Conservation (phyloP, 768 basidiomycete genomes). For the Naganishia vaughanmartiniae region DNA sequence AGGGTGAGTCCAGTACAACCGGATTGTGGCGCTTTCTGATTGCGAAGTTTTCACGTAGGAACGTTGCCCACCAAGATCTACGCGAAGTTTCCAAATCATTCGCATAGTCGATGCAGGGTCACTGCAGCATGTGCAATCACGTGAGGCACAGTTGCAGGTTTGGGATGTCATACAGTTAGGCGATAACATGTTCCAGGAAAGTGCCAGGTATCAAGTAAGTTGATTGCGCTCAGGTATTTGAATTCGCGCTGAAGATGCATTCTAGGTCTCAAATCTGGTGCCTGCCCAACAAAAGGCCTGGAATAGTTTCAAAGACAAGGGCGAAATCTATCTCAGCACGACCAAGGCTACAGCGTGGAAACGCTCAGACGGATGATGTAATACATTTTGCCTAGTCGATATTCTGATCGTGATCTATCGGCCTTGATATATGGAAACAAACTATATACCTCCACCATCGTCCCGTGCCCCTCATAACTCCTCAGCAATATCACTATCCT, state of each 20-base stretch:
- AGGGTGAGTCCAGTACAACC: slow-evolving; percentile 56
- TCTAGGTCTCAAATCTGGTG: slow-evolving; percentile 29
- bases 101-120: slow-evolving; percentile 60
- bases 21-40: not conserved
- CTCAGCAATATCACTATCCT: slow-evolving; percentile 4
- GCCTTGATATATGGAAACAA: not conserved
- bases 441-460: not conserved
- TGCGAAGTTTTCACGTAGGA: slow-evolving; percentile 24
- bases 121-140: slow-evolving; percentile 59
- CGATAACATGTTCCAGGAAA: slow-evolving; percentile 60
- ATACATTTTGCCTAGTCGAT: not conserved
- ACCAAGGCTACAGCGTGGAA: slow-evolving; percentile 30
- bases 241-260: not conserved
- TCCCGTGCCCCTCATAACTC: not conserved
- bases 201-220: slow-evolving; percentile 68
- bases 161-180: slow-evolving; percentile 68
- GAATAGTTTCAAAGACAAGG: slow-evolving; percentile 17
- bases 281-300: slow-evolving; percentile 30
- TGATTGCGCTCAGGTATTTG: too few species aligned
- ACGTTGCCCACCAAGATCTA: slow-evolving; percentile 73
- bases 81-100: slow-evolving; percentile 73
- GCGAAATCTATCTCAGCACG: slow-evolving; percentile 31
- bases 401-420: not conserved
- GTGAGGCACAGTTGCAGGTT: slow-evolving; percentile 73
- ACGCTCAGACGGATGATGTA: slow-evolving; percentile 9